Percentiles rank a stretch among this genome's conserved stretches.
Evolutionary conservation across 352 stramenopile genomes (phyloP).

Genomic region (Thalassiosira hispida): DNA sequence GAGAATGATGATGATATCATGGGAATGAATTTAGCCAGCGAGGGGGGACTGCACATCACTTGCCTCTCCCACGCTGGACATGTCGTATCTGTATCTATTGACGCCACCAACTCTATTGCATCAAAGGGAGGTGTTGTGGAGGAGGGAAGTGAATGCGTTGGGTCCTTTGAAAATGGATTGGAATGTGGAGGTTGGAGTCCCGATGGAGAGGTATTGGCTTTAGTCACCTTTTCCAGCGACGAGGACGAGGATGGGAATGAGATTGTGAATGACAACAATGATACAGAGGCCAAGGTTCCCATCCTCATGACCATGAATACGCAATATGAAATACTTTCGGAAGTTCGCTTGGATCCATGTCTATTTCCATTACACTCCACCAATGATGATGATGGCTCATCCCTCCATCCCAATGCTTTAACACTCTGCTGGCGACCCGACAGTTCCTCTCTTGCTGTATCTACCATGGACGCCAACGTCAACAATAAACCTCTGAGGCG

Average conservation of each 20-base stretch:
- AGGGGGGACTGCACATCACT: constrained; percentile 38
- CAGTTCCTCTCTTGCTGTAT: constrained; percentile 70
- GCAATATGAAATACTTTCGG: constrained; percentile 81
- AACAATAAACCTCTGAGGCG: constrained; percentile 52
- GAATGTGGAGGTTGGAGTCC: constrained; percentile 76
- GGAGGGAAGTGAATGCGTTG: constrained; percentile 72
- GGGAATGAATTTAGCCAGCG: constrained; percentile 30
- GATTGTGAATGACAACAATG: constrained; percentile 28
- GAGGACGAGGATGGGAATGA: constrained; percentile 43
- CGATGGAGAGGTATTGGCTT: constrained; percentile 76
- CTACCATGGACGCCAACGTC: constrained; percentile 64
- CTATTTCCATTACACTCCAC: constrained; percentile 22
- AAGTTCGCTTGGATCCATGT: constrained; percentile 67
- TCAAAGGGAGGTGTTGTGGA: constrained; percentile 58
- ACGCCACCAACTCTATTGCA: constrained; percentile 34
- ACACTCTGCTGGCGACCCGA: constrained; percentile 77
- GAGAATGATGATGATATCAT: constrained; percentile 14
- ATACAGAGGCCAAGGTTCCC: constrained; percentile 41
- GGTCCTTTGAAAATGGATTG: constrained; percentile 83
- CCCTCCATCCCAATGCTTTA: constrained; percentile 43
- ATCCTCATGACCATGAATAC: constrained; percentile 84
- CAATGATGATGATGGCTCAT: background rate
- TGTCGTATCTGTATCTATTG: constrained; percentile 57
- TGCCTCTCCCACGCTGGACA: constrained; percentile 58
- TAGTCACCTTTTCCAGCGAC: constrained; percentile 69